phyloP scores from a whole-genome alignment of 257 asterid genomes.

The Leonotis leonurus region DNA sequence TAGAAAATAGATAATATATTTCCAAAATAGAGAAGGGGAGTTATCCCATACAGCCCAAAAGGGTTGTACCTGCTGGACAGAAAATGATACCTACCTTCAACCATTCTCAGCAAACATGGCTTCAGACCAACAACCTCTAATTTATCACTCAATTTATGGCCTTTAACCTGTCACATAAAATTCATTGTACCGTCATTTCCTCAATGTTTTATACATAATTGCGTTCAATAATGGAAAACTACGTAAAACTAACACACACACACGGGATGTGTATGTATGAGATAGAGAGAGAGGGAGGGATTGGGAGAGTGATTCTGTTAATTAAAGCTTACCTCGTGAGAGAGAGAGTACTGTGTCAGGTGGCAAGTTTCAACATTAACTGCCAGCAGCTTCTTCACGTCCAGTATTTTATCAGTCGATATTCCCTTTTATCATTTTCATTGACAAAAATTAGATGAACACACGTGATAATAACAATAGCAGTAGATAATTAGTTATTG shows the following conservation, averaged over 20 bases:
- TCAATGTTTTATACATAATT: not conserved
- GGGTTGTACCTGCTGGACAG: constrained; percentile 18
- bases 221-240: constrained; percentile 3
- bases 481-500: not conserved
- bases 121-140: constrained; percentile 66
- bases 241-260: not conserved
- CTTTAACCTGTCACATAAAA: constrained; percentile 57
- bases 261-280: not conserved
- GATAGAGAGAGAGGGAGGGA: not conserved
- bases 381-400: constrained; percentile 74
- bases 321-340: constrained; percentile 68
- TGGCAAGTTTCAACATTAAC: constrained; percentile 87
- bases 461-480: too few species aligned
- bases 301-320: not conserved
- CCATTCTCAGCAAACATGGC: constrained; percentile 85
- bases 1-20: not conserved
- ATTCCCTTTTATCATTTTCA: constrained; percentile 52
- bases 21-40: not conserved
- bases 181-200: constrained; percentile 14
- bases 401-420: constrained; percentile 92
- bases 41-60: not conserved
- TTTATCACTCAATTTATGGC: constrained; percentile 68
- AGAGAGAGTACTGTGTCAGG: constrained; percentile 67
- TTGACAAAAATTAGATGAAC: not conserved
- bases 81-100: constrained; percentile 72